These are phyloP conservation scores for Talaromyces piceae DNA, from an alignment of 2,329 filamentous ascomycete genomes.

Conservation along the genomic window DNA sequence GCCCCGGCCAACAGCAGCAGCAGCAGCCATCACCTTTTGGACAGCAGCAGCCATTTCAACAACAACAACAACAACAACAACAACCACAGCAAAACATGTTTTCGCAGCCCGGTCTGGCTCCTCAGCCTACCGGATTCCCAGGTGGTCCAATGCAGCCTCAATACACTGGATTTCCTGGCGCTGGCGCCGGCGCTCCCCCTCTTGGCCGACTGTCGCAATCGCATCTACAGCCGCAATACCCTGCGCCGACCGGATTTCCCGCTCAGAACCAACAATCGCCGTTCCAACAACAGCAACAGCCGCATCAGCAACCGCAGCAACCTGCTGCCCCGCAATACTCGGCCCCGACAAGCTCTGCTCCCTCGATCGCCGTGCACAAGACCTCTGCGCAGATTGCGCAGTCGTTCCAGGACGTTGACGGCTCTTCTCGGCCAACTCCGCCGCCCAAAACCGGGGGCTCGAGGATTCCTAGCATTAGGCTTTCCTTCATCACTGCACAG, in stretches of 20 bases:
- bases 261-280: slow-evolving; percentile 26
- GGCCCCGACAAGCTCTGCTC: slow-evolving; percentile 32
- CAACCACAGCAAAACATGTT: slow-evolving; percentile 39
- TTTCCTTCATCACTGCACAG: slow-evolving; percentile 91
- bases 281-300: slow-evolving; percentile 17
- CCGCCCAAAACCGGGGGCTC: slow-evolving; percentile 52
- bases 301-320: slow-evolving; percentile 15
- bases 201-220: slow-evolving; percentile 28
- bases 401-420: slow-evolving; percentile 47
- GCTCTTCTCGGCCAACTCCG: slow-evolving; percentile 51
- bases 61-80: slow-evolving; percentile 40
- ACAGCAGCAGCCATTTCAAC: slow-evolving; percentile 42
- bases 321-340: slow-evolving; percentile 33
- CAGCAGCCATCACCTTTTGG: slow-evolving; percentile 40
- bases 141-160: slow-evolving; percentile 54
- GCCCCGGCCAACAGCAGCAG: slow-evolving; percentile 57
- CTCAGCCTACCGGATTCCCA: slow-evolving; percentile 50
- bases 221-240: slow-evolving; percentile 54
- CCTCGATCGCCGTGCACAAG: slow-evolving; percentile 49
- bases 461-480: slow-evolving; percentile 85
- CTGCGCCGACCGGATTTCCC: slow-evolving; percentile 42
- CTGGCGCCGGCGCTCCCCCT: slow-evolving; percentile 31
- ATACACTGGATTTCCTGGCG: slow-evolving; percentile 56
- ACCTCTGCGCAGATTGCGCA: slow-evolving; percentile 59
- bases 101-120: slow-evolving; percentile 44